Base-by-base conservation (phyloP, 2,329 filamentous ascomycete genomes). In the Pezicula carpinea region DNA sequence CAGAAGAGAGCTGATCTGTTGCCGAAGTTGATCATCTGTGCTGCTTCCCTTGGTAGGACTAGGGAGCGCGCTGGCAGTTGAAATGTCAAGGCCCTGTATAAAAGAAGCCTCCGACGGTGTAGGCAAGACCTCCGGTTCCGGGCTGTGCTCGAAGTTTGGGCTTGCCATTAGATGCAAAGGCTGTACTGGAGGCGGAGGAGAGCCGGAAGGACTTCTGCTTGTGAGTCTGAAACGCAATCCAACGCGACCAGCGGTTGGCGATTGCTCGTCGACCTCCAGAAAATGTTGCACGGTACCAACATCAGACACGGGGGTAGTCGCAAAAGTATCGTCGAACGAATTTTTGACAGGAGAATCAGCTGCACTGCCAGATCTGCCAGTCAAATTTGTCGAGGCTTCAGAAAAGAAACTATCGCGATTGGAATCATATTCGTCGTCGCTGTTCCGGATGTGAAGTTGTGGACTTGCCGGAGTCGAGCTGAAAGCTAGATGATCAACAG, bases 1-100 rank as follows among this genome's bases (percentile, higher is more conserved):
- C 33, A 95, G 76, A 47, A 95, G 87, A 43, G 86, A 80, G 59
- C 80, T 86, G 41, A 95, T 91, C 62, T 91, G 89, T 52, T 83
- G 80, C 54, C 89, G 87, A 13, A 95, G 74, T 47, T 88, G 79
- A 53, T 89, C 83, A 53, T 85, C 81, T 0, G 55, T 49, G 32
- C n/a, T 50, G 14, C 39, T 48, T 7, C 40, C 40, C 32, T 58
- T 61, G 19, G 51, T 54, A 6, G 60, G 56, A 32, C 54, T 58
- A 7, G 51, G 48, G n/a, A 53, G 33, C 4, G 52, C 35, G 7
- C 50, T 47, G 13, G 52, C 32, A 17, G 50, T 38, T 4, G 56
- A 53, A 8, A 61, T 36, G 39, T 62, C 51, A 18, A 62, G 33
- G 38, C 59, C 56, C 7, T 49, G 50, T 36, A 62, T 49, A 8